Conservation (phyloP, 805 yeast genomes). For the Lipomyces spencermartinsiae region DNA sequence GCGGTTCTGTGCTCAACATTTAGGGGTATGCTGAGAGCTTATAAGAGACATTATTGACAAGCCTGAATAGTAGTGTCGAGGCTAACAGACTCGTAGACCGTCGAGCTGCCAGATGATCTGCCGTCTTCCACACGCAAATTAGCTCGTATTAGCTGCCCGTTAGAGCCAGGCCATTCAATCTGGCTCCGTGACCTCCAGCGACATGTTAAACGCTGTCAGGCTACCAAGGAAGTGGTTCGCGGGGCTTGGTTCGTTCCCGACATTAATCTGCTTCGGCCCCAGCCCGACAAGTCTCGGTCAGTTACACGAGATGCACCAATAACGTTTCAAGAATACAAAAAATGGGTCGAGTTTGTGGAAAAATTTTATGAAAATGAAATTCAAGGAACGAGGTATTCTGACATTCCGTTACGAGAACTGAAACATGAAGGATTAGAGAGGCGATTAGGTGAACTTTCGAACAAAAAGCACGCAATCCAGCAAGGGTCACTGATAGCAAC, state of each 20-base stretch:
- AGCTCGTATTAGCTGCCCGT: conserved; percentile 28
- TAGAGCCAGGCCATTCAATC: conserved; percentile 31
- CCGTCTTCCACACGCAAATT: not conserved
- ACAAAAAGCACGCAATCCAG: conserved; percentile 79
- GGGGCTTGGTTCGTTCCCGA: conserved; percentile 30
- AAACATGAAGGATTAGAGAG: conserved; percentile 48
- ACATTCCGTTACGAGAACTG: conserved; percentile 13
- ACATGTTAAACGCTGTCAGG: conserved; percentile 30
- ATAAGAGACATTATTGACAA: not conserved
- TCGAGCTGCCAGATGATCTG: not conserved
- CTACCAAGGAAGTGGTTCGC: conserved; percentile 34
- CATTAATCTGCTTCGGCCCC: conserved; percentile 9
- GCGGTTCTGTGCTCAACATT: conserved; percentile 69
- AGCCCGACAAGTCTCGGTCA: not conserved
- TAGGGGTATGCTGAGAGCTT: conserved; percentile 40
- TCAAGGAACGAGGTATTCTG: conserved; percentile 41
- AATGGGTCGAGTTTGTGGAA: conserved; percentile 18
- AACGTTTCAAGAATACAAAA: conserved; percentile 16
- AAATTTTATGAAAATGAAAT: conserved; percentile 35
- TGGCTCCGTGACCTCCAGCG: conserved; percentile 28
- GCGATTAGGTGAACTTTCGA: conserved; percentile 58
- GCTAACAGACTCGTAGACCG: not conserved
- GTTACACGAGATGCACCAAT: conserved; percentile 2
- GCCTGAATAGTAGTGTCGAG: no score
- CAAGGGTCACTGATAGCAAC: conserved; percentile 82